Base-by-base conservation (phyloP, 495 filamentous ascomycete species). In the Evernia prunastri region DNA sequence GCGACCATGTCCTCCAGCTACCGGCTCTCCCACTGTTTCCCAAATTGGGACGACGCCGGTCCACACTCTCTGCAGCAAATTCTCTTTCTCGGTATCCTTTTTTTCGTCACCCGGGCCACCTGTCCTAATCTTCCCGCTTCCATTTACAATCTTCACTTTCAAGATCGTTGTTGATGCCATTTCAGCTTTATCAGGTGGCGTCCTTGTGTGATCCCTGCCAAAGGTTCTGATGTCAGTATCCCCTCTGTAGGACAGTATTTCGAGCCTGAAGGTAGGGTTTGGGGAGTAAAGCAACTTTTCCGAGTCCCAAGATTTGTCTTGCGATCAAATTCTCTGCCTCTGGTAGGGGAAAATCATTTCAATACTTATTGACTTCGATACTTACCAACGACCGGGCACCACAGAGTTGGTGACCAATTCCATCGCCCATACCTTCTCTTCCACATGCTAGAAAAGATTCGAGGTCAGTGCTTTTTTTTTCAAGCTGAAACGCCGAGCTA, bases 341-440 rank as follows among this genome's bases (percentile, higher is more conserved):
- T 23, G 47, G 31, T 13, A 31, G 27, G 27, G 3, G 33, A 54
- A 2, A n/a, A 33, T 2, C 18, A 10, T 3, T 33, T 37, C 12
- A 12, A 12, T 37, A 37, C 36, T 37, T 12, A n/a, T n/a, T n/a
- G n/a, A n/a, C n/a, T n/a, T 51, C 23, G 23, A 51, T 54, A 54
- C 51, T 1, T 54, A 54, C 51, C 90, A 96, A 13, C 92, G 87
- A 20, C 77, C 73, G 1, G 82, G 74, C 4, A 92, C 81, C 9
- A 94, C 83, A 11, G 81, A 79, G 71, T 96, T 82, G 8, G 92
- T 96, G 67, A 97, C 84, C 29, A 90, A 74, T 65, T 88, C 75
- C 87, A 97, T 89, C 2, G 92, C 92, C 77, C 82, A 96, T 9
- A 89, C 72, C 71, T 93, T 92, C 73, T 96, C 92, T 10, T 79